Percentiles rank a stretch among this genome's conserved stretches.
Evolutionary conservation across 352 stramenopile genomes (phyloP).

Genomic region (Phytopythium helicoides): DNA sequence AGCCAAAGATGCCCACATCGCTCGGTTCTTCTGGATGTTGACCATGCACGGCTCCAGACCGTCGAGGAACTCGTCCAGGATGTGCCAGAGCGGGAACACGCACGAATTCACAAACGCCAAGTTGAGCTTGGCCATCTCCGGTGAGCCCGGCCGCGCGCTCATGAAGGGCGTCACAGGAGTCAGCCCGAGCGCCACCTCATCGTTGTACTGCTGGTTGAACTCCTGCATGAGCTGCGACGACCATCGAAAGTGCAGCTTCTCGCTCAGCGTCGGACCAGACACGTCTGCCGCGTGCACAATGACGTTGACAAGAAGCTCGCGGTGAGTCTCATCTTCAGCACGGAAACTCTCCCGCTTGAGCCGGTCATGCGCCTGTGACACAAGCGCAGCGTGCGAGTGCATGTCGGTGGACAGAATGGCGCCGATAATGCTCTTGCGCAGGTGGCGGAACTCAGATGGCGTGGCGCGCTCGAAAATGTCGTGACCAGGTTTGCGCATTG

Average conservation of each 20-base stretch:
- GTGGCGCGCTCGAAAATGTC: slow-evolving; percentile 60
- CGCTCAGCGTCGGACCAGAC: slow-evolving; percentile 59
- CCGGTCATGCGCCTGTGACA: slow-evolving; percentile 64
- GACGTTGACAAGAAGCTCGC: slow-evolving; percentile 66
- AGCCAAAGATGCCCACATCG: slow-evolving; percentile 50
- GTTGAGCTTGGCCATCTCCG: slow-evolving; percentile 73
- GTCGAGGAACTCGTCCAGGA: slow-evolving; percentile 58
- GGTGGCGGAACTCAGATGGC: slow-evolving; percentile 32
- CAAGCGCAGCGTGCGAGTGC: slow-evolving; percentile 69
- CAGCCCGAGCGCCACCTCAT: slow-evolving; percentile 68
- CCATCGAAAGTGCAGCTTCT: slow-evolving; percentile 64
- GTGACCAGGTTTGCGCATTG: slow-evolving; percentile 61
- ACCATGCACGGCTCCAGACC: slow-evolving; percentile 52
- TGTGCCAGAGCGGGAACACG: slow-evolving; percentile 81
- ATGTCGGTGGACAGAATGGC: slow-evolving; percentile 87
- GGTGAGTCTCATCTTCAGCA: slow-evolving; percentile 48
- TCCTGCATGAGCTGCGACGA: slow-evolving; percentile 61
- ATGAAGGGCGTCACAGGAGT: slow-evolving; percentile 70
- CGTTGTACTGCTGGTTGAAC: slow-evolving; percentile 81
- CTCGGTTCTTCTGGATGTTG: slow-evolving; percentile 69
- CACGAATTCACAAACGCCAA: slow-evolving; percentile 83
- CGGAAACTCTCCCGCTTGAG: slow-evolving; percentile 55
- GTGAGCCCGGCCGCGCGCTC: slow-evolving; percentile 52
- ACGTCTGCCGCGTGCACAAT: slow-evolving; percentile 83
- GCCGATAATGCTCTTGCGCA: slow-evolving; percentile 73